Base-by-base conservation (phyloP, 106 monocot species). In the Posidonia australis region DNA sequence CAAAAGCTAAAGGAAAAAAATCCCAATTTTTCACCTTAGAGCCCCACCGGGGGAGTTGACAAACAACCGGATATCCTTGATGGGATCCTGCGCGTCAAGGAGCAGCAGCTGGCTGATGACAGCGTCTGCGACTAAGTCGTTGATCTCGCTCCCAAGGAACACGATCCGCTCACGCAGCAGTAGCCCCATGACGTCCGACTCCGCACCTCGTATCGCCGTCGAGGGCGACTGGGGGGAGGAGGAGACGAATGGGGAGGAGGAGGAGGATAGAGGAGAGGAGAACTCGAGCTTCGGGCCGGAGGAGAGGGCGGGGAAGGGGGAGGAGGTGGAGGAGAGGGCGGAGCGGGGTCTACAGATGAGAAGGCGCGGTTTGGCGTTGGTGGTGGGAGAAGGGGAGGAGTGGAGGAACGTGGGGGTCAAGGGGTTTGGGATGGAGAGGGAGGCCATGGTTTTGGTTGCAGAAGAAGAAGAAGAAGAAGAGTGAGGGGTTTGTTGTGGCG, bases 91-190 rank as follows among this genome's bases (percentile, higher is more conserved):
- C 2, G 90, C 94, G 60, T 96, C 94, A 7, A 96, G 77, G 22
- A 96, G 82, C 25, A 96, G 64, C 10, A 87, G 74, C 78, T 96
- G 90, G 77, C 86, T 96, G 48, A 96, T 86, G 60, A 96, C 79
- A 10, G 83, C 83, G 53, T 96, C 90, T 13, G 94, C 94, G 16
- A 87, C 77, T 26, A 96, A 96, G 55, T 96, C 94, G 36, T 89
- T 80, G 42, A 94, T 78, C 69, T 70, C 58, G 70, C 73, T 86
- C 54, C 94, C 94, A 12, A 94, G 72, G 64, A 94, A 90, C 58
- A 94, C 86, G 44, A 94, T 94, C 71, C 94, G 67, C 77, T 94
- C 84, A 66, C 75, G 67, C 73, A 94, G 69, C 60, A 94, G 71
- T 73, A 94, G 32, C 3, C 90, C 86, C 90, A 90, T 84, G 48